Evolutionary conservation across 352 stramenopile species (phyloP).

Genomic region (Globisporangium parvum): DNA sequence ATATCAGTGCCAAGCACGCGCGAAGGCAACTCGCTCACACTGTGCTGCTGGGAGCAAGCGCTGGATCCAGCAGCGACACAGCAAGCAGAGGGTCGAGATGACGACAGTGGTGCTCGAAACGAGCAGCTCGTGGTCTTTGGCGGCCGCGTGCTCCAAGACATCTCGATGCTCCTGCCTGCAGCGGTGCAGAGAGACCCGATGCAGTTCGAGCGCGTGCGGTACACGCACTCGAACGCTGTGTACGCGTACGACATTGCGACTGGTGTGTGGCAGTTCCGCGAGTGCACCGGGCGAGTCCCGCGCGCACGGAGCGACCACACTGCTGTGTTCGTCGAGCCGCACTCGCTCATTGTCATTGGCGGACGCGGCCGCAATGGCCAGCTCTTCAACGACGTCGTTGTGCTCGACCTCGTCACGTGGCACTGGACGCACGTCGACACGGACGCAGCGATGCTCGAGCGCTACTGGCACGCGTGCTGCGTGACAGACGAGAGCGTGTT

Average conservation of each 20-base stretch:
- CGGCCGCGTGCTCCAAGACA: slow-evolving; percentile 42
- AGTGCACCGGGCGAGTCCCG: slow-evolving; percentile 30
- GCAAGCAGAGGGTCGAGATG: neutral
- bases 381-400: slow-evolving; percentile 43
- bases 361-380: slow-evolving; percentile 47
- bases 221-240: slow-evolving; percentile 54
- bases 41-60: slow-evolving; percentile 22
- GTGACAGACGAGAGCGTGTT: slow-evolving; percentile 33
- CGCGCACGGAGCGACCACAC: slow-evolving; percentile 51
- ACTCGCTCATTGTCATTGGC: slow-evolving; percentile 43
- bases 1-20: slow-evolving; percentile 45
- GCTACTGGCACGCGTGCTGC: slow-evolving; percentile 42
- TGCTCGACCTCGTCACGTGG: slow-evolving; percentile 41
- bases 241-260: slow-evolving; percentile 41
- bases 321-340: slow-evolving; percentile 41
- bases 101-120: neutral
- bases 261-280: slow-evolving; percentile 27
- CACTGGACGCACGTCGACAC: slow-evolving; percentile 39
- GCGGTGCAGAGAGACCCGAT: slow-evolving; percentile 27
- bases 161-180: slow-evolving; percentile 33
- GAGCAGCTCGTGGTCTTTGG: slow-evolving; percentile 47
- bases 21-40: slow-evolving; percentile 58
- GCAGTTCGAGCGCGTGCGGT: slow-evolving; percentile 49
- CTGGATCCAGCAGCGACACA: neutral
- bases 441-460: slow-evolving; percentile 20